Evolutionary conservation across 2,329 filamentous ascomycete genomes (phyloP), one percentile per base, ranked within the genome.

Genomic region (Fusarium sp.): DNA sequence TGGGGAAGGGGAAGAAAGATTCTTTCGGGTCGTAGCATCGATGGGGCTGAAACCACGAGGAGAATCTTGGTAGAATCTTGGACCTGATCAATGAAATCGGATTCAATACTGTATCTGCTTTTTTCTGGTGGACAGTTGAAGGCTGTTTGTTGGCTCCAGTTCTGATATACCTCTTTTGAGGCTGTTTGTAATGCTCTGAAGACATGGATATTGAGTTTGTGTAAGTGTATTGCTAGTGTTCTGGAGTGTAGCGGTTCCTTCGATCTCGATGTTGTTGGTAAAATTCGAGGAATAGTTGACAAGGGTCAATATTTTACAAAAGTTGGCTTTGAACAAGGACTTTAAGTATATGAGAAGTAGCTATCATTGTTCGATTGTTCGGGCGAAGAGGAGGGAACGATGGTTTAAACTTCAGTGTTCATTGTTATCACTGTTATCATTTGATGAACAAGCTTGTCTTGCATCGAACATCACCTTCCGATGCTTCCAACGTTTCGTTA

Each of bases 1-100:
- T 71, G 40, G 75, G 75, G 37, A 68, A 73, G 17, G 74, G 75
- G 30, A 76, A 55, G 51, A 73, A 76, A 23, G 46, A 63, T 35
- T 71, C 71, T 37, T 64, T 51, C 14, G 55, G 25, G 25, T 73
- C 37, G 58, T 73, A 65, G 41, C 10, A 40, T 27, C 71, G 63
- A 45, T 65, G 45, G 20, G 67, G 65, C 25, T 70, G 61, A 23
- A 63, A 56, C 71, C 67, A 73, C 9, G 64, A 59, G 20, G 67
- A 46, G 20, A 67, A 53, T 17, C 46, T 43, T 4, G 55, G 59
- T 4, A 61, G 17, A 22, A 53, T 41, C 39, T 61, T 71, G 14
- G 54, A 50, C 22, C 22, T 71, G 15, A 56, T 22, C 64, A 45
- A 50, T 33, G 59, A 62, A 25, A 52, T 41, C 19, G 46, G 43